These are phyloP conservation scores for Penicillium palitans DNA, from an alignment of 2,329 filamentous ascomycete genomes.

Conservation along the genomic window DNA sequence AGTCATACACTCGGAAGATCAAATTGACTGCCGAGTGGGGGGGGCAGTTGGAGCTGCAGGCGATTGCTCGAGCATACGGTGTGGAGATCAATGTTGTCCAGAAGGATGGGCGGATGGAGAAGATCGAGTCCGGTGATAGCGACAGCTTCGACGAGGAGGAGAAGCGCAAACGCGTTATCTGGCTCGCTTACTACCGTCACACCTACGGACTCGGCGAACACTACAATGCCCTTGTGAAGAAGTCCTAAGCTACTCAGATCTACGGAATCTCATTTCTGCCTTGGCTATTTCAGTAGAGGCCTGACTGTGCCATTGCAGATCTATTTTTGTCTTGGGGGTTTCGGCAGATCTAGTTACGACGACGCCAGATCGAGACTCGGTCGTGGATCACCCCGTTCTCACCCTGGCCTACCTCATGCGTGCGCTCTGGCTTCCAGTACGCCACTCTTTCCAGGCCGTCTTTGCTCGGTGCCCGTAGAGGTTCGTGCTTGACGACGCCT, in stretches of 20 bases:
- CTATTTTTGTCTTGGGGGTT: background rate
- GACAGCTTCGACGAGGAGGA: constrained; percentile 43
- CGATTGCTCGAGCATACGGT: constrained; percentile 76
- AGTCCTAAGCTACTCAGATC: constrained; percentile 22
- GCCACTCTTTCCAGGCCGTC: constrained; percentile 49
- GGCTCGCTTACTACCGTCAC: constrained; percentile 94
- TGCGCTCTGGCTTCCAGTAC: constrained; percentile 58
- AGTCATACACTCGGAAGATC: constrained; percentile 72
- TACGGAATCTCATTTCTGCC: background rate
- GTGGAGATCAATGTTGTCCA: constrained; percentile 84
- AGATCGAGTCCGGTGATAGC: constrained; percentile 59
- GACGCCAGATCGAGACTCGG: constrained; percentile 47
- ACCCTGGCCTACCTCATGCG: constrained; percentile 56
- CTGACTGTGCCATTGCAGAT: background rate
- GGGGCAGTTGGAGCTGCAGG: constrained; percentile 84
- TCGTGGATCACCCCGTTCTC: constrained; percentile 44
- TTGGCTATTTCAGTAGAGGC: background rate
- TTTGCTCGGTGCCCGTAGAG: constrained; percentile 46
- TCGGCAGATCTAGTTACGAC: constrained; percentile 28
- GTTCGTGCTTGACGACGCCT: constrained; percentile 51
- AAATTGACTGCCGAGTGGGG: constrained; percentile 92
- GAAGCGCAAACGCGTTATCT: constrained; percentile 62
- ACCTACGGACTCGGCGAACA: constrained; percentile 94
- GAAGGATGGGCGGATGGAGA: constrained; percentile 74
- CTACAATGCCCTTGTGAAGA: constrained; percentile 80